These are phyloP conservation scores for Niebla homalea DNA, from an alignment of 495 filamentous ascomycete species.

Conservation along the genomic window DNA sequence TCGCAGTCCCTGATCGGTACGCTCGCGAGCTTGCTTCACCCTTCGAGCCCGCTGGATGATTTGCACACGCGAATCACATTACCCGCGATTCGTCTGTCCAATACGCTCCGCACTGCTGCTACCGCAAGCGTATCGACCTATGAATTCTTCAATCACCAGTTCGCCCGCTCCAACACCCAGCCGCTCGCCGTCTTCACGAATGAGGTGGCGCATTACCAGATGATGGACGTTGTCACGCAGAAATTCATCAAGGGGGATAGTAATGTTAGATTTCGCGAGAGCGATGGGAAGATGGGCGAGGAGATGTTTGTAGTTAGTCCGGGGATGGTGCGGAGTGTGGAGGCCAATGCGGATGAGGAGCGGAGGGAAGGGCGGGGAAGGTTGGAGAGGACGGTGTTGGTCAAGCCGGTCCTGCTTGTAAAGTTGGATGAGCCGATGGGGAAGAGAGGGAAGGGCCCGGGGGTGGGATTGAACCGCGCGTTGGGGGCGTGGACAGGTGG, in stretches of 20 bases:
- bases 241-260: conserved; percentile 12
- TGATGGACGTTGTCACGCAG: conserved; percentile 10
- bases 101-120: conserved; percentile 9
- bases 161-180: background rate
- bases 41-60: background rate
- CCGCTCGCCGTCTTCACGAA: conserved; percentile 1
- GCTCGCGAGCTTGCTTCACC: conserved; percentile 4
- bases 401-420: conserved; percentile 13
- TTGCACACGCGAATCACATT: conserved; percentile 8
- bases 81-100: conserved; percentile 5
- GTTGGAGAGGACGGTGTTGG: background rate
- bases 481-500: conserved; percentile 11
- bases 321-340: background rate
- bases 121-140: conserved; percentile 3
- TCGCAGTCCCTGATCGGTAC: conserved; percentile 5
- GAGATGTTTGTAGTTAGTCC: conserved; percentile 12
- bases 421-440: conserved; percentile 17
- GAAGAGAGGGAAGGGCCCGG: conserved; percentile 5
- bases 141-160: conserved; percentile 6
- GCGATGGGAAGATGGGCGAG: conserved; percentile 14
- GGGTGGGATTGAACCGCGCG: background rate
- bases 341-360: background rate
- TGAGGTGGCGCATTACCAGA: conserved; percentile 7
- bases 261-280: conserved; percentile 6
- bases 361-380: background rate